Conservation (phyloP, 75 land plant species). For the Sequoia sempervirens region DNA sequence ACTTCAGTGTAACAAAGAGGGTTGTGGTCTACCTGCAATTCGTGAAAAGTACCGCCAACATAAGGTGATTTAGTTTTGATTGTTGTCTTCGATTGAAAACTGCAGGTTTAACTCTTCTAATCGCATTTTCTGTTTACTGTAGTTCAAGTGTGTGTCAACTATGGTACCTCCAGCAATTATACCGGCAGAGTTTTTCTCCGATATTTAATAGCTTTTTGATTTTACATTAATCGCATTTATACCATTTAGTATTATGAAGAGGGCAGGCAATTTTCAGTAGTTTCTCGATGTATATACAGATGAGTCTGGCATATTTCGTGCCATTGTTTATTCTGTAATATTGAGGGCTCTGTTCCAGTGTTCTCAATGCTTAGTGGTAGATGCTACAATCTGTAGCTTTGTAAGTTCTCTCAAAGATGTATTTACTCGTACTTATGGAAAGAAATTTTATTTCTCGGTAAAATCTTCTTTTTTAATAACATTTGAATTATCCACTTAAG, state of each 20-base stretch:
- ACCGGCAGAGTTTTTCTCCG: constrained; percentile 59
- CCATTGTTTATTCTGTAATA: background rate
- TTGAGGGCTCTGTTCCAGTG: too few species aligned
- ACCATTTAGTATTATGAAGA: background rate
- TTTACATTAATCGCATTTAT: background rate
- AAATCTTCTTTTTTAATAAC: too few species aligned
- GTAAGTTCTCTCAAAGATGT: background rate
- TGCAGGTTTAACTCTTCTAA: background rate
- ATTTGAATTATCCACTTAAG: too few species aligned
- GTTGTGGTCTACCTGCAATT: constrained; percentile 68
- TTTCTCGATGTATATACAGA: background rate
- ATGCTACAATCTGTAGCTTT: background rate
- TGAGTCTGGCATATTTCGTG: background rate
- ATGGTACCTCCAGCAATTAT: constrained; percentile 61
- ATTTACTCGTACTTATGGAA: background rate
- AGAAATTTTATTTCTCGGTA: background rate
- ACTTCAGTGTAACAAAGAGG: constrained; percentile 42
- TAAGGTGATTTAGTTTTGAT: constrained; percentile 50
- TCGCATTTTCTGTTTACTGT: constrained; percentile 11
- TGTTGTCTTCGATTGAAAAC: background rate
- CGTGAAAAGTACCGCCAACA: constrained; percentile 94
- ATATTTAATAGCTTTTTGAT: background rate
- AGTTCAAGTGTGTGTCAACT: constrained; percentile 87
- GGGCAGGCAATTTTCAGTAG: too few species aligned
- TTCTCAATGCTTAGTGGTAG: background rate